These are phyloP conservation scores for Xylaria sp. DNA, from an alignment of 2,329 filamentous ascomycete genomes.

Conservation along the genomic window DNA sequence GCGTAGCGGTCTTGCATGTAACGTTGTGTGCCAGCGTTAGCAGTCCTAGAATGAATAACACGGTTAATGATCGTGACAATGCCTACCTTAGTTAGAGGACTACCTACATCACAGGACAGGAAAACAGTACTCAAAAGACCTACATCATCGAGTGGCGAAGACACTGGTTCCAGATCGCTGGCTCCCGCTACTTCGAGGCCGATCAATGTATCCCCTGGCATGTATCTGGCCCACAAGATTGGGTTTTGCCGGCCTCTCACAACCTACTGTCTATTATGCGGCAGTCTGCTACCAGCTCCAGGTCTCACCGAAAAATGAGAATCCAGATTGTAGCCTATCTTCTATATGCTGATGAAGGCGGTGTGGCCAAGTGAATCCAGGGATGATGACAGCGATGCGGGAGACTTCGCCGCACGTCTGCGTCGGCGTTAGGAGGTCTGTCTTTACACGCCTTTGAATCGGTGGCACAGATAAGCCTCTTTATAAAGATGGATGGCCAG, in stretches of 20 bases:
- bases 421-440: not conserved
- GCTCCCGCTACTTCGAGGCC: not conserved
- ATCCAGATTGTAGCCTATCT: constrained; percentile 2
- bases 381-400: constrained; percentile 6
- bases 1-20: not conserved
- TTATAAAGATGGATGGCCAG: not conserved
- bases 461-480: not conserved
- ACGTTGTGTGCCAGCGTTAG: constrained; percentile 4
- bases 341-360: not conserved
- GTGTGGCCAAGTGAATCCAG: constrained; percentile 5
- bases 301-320: not conserved
- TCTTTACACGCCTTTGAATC: constrained; percentile 7
- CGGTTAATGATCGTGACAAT: not conserved
- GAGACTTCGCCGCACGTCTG: constrained; percentile 11
- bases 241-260: not conserved
- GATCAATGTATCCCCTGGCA: not conserved
- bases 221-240: not conserved
- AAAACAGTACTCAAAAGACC: not conserved
- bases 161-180: not conserved
- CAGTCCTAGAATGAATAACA: not conserved
- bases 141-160: not conserved
- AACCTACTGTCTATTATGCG: not conserved
- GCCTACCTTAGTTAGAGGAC: constrained; percentile 1
- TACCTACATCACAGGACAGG: not conserved
- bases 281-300: constrained; percentile 4